Percentiles rank a stretch among this genome's conserved stretches.
phyloP scores from a whole-genome alignment of 106 monocot species.

The Acorus gramineus region DNA sequence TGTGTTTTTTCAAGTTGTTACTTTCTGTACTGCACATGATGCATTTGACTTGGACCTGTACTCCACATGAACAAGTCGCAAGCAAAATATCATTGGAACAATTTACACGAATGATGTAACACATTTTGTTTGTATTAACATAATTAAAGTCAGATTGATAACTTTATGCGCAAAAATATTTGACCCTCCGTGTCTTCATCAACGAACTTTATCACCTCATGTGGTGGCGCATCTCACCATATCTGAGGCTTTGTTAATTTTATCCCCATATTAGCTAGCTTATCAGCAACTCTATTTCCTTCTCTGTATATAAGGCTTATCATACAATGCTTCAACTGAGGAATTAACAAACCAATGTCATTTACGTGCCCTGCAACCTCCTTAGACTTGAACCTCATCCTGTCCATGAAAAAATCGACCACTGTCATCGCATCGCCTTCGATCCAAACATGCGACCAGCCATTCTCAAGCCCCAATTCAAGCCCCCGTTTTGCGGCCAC shows the following conservation, averaged over 20 bases:
- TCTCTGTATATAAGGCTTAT: slow-evolving; percentile 32
- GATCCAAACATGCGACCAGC: slow-evolving; percentile 30
- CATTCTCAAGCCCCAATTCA: slow-evolving; percentile 34
- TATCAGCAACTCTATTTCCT: slow-evolving; percentile 43
- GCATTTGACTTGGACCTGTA: no score
- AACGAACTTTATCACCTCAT: slow-evolving; percentile 22
- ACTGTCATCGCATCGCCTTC: slow-evolving; percentile 47
- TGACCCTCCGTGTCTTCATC: slow-evolving; percentile 20
- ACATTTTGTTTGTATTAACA: no score
- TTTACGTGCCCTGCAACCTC: slow-evolving; percentile 22
- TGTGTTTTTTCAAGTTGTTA: no score
- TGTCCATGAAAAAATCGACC: slow-evolving; percentile 16
- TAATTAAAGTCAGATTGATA: no score
- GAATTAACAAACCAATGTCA: slow-evolving; percentile 26
- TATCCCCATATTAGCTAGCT: slow-evolving; percentile 35
- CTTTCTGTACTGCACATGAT: no score
- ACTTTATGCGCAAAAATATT: background rate
- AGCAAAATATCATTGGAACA: no score
- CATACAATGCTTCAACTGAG: slow-evolving; percentile 17
- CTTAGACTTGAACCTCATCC: slow-evolving; percentile 8
- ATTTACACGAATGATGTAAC: no score
- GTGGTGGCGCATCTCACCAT: slow-evolving; percentile 31
- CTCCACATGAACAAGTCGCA: no score
- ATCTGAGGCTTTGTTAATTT: slow-evolving; percentile 11
- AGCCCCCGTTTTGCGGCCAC: slow-evolving; percentile 41